Base-by-base conservation (phyloP, 1,284 basidiomycete genomes). In the Lignosus rhinocerotis region DNA sequence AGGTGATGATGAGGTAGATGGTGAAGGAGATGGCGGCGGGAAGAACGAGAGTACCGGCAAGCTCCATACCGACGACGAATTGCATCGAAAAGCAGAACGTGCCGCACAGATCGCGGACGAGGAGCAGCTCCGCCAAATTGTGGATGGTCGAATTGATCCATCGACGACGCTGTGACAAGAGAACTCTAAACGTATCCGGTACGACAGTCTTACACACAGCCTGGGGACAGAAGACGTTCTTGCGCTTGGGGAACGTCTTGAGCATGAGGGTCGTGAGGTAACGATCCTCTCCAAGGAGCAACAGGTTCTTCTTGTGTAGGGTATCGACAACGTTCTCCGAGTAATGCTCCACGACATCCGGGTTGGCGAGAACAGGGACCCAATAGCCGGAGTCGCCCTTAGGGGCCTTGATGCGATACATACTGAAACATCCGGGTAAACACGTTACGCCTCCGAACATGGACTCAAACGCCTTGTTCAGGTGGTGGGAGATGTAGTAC, bases 141-240 rank as follows among this genome's bases (percentile, higher is more conserved):
- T 99, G 97, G 50, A 99, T 89, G 0, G 97, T 99, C 60, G 95
- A 98, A 80, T 99, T 99, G 79, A 99, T 99, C 97, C 96, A 99
- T 62, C 97, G 90, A 69, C 97, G 90, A 68, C 97, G 92, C 73
- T 99, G 96, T 3, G 95, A 98, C 25, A 99, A 84, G 47, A 99
- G 80, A 44, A 98, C 87, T 53, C 84, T 81, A 85, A 99, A 99
- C 2, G 93, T 94, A 73, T 99, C 95, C 1, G 97, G 96, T 1
- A 97, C 97, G 66, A 98, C 84, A 30, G 96, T 99, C 80, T 98
- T 96, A 81, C 97, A 99, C 11, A 97, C 93, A 0, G 96, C 97
- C 74, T 97, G 93, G 2, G 97, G 97, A 71, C 94, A 96, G 82
- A 99, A 99, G 70, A 98, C 86, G 84, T 98, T 99, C 81, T 98